Percentiles rank a stretch among this genome's conserved stretches.
phyloP scores from a whole-genome alignment of 2,329 filamentous ascomycete species.

The Ceratocystis cacaofunesta region DNA sequence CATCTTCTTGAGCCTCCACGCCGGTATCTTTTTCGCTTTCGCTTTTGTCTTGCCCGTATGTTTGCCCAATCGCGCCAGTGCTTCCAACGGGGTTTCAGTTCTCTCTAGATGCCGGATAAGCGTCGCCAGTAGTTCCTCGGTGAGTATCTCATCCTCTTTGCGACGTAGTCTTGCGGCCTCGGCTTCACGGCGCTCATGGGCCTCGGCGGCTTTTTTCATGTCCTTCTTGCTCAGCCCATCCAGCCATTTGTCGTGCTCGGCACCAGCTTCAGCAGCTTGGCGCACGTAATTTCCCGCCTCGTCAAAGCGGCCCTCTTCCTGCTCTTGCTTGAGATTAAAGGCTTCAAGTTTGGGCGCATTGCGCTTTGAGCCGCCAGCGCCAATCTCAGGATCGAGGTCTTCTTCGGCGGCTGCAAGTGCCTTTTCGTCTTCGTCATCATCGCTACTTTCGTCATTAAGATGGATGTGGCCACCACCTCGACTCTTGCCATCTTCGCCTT shows the following conservation, averaged over 20 bases:
- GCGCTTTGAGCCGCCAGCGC: constrained; percentile 76
- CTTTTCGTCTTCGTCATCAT: constrained; percentile 53
- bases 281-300: constrained; percentile 81
- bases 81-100: constrained; percentile 78
- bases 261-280: constrained; percentile 77
- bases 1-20: constrained; percentile 57
- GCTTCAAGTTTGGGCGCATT: constrained; percentile 90
- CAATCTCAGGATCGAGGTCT: constrained; percentile 75
- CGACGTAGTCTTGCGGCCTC: constrained; percentile 57
- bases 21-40: constrained; percentile 42
- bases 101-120: constrained; percentile 61
- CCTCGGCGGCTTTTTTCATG: constrained; percentile 73
- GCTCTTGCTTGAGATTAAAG: constrained; percentile 83
- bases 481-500: constrained; percentile 62
- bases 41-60: constrained; percentile 37
- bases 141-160: constrained; percentile 59
- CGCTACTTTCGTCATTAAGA: constrained; percentile 40
- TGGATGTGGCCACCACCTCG: constrained; percentile 59
- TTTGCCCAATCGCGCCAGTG: constrained; percentile 65
- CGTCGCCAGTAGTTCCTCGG: constrained; percentile 55
- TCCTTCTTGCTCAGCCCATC: constrained; percentile 88
- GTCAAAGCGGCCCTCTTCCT: constrained; percentile 87
- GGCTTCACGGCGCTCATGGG: constrained; percentile 69
- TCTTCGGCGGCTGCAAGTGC: constrained; percentile 57
- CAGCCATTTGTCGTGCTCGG: constrained; percentile 82